Evolutionary conservation across 1,284 basidiomycete genomes (phyloP), one percentile per base, ranked within the genome.

Genomic region (Austroboletus niveus): DNA sequence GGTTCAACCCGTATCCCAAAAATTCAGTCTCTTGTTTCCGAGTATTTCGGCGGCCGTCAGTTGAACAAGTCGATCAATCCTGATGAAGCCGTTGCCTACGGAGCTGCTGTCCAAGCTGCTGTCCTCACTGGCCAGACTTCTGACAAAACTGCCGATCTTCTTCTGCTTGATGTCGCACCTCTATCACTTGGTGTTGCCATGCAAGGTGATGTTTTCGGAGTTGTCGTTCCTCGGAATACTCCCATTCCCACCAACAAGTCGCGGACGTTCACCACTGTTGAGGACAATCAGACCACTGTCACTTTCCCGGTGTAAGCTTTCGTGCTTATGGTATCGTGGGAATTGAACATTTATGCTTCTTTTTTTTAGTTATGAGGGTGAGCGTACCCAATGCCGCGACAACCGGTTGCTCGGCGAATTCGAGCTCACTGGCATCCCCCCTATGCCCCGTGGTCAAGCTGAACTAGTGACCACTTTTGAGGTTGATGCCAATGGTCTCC

Each of bases 1-100:
- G 95, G 97, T 63, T 99, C 97, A 52, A 99, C 97, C 62, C 96
- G 97, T 86, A 99, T 99, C 73, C 96, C 96, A 67, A 98, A 98
- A 82, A 92, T 99, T 65, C 96, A 98, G 78, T 84, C 93, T 30
- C 87, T 99, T 57, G 94, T 99, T 55, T 98, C 95, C 58, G 96
- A 99, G 72, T 94, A 87, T 85, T 99, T 99, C 73, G 90, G 89
- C 74, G 94, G 94, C 57, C 94, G 94, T 69, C 90, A 96, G 74
- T 78, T 97, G 70, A 99, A 98, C 90, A 98, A 98, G 85, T 94
- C 92, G 58, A 95, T 96, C 77, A 95, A 95, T 81, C 93, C 93
- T 57, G 93, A 95, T 68, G 92, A 95, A 77, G 93, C 92, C 64
- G 93, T 94, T 63, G 92, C 92, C 52, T 94, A 94, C 72, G 94